Percentiles rank a stretch among this genome's conserved stretches.
These are phyloP conservation scores for Myriosclerotinia scirpicola DNA, from an alignment of 2,329 filamentous ascomycete genomes.

Conservation along the genomic window DNA sequence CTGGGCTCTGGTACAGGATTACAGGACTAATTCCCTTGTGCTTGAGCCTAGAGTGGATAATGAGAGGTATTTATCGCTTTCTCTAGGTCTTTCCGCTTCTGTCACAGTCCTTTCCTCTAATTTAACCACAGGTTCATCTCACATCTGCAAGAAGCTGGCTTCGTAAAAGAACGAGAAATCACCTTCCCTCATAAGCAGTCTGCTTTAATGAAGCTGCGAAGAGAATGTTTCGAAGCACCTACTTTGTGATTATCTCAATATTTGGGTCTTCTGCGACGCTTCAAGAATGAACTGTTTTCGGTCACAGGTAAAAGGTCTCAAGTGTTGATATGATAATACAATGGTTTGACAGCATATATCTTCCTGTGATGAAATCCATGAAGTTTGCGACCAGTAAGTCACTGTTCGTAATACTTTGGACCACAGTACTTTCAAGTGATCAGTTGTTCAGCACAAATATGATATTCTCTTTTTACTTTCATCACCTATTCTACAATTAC, in stretches of 20 bases:
- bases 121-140: slow-evolving; percentile 53
- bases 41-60: slow-evolving; percentile 93
- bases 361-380: not conserved
- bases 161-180: slow-evolving; percentile 83
- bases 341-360: not conserved
- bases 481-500: not conserved
- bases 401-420: not conserved
- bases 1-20: slow-evolving; percentile 75
- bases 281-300: not conserved
- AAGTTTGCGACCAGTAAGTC: not conserved
- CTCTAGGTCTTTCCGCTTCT: not conserved
- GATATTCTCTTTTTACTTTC: not conserved
- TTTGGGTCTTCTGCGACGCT: not conserved
- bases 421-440: slow-evolving; percentile 2
- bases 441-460: not conserved
- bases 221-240: slow-evolving; percentile 79
- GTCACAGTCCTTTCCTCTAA: not conserved
- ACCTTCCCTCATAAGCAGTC: slow-evolving; percentile 90
- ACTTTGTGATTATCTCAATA: slow-evolving; percentile 38
- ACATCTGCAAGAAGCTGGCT: slow-evolving; percentile 73
- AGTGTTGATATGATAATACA: not conserved
- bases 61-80: slow-evolving; percentile 61
- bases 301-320: not conserved
- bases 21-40: slow-evolving; percentile 77
- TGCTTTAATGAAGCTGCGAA: slow-evolving; percentile 75